Evolutionary conservation across 371 early-diverging fungal genomes (phyloP), one percentile per base, ranked within the genome.

Genomic region (Zancudomyces culisetae): DNA sequence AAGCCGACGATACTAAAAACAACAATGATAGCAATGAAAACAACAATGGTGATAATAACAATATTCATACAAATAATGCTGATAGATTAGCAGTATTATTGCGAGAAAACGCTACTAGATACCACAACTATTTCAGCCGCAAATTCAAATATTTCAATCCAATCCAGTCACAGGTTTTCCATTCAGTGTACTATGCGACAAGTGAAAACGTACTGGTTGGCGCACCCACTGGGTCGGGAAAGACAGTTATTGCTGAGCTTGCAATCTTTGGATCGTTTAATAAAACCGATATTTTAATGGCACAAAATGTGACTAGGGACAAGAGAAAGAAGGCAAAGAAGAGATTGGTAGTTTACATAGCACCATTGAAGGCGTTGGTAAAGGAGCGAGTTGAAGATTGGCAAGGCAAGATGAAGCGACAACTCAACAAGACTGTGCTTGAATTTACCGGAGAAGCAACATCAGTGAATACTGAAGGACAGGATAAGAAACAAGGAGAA

Each of bases 281-380:
- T n/a, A n/a, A n/a, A n/a, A n/a, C n/a, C n/a, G n/a, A n/a, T n/a
- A n/a, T n/a, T n/a, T n/a, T n/a, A n/a, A n/a, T n/a, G n/a, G n/a
- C n/a, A n/a, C n/a, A n/a, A n/a, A n/a, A n/a, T n/a, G n/a, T n/a
- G n/a, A n/a, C n/a, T n/a, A n/a, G n/a, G n/a, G n/a, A n/a, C n/a
- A n/a, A n/a, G n/a, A n/a, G n/a, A n/a, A 70, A 86, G 24, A 83
- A 86, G 55, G 70, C 77, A 27, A 93, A 91, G 23, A 45, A 28
- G 18, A 53, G 51, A 4, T 93, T 92, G 60, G 88, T 98, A 0
- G 90, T 99, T 4, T 99, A 99, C 56, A 87, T 99, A 61, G 98
- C 97, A 2, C 99, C 99, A n/a, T 81, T 98, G 73, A 97, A 97
- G 66, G 98, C 98, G 0, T 73, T 98, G 43, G 97, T 98, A n/a